Base-by-base conservation (phyloP, 2,329 filamentous ascomycete species). In the Penicillium glabrum region DNA sequence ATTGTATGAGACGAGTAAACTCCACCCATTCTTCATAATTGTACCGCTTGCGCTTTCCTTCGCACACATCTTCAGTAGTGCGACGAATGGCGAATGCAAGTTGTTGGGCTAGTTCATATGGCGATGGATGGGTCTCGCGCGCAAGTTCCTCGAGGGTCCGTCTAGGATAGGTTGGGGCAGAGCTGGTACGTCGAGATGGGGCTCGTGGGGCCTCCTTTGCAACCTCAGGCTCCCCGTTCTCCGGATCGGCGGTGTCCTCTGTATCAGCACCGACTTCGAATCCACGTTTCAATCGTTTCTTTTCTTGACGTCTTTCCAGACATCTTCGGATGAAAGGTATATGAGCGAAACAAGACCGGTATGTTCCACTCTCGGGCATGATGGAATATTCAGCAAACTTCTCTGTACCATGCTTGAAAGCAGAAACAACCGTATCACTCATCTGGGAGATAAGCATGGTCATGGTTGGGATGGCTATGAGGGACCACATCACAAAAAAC, bases 401-500 rank as follows among this genome's bases (percentile, higher is more conserved):
- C 58, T 83, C 82, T 0, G 85, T 87, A 49, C 81, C 83, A n/a
- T 79, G 78, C 64, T 89, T 88, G 72, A 89, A 86, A 39, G 78
- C 80, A 3, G 77, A 75, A 13, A 96, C 87, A 21, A 96, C 83
- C 0, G 93, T 97, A 67, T 96, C 89, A 24, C 89, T 90, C 57
- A 95, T 89, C 63, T 93, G 89, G 11, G 86, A 89, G 61, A 96
- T 89, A 13, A 97, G 82, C 19, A 96, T 87, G 0, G 93, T 96
- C 83, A 93, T 93, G 2, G 90, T 93, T 0, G 93, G 93, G 3
- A 96, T 81, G 0, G 92, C 91, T 26, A 96, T 82, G 1, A 97
- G 73, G 14, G 88, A 90, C 93, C 93, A 97, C 54, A 96, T 87
- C n/a, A 97, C 90, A 67, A 96, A 97, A 71, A 96, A 96, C 0